These are phyloP conservation scores for Zopfia rhizophila DNA, from an alignment of 2,329 filamentous ascomycete species.

Conservation along the genomic window DNA sequence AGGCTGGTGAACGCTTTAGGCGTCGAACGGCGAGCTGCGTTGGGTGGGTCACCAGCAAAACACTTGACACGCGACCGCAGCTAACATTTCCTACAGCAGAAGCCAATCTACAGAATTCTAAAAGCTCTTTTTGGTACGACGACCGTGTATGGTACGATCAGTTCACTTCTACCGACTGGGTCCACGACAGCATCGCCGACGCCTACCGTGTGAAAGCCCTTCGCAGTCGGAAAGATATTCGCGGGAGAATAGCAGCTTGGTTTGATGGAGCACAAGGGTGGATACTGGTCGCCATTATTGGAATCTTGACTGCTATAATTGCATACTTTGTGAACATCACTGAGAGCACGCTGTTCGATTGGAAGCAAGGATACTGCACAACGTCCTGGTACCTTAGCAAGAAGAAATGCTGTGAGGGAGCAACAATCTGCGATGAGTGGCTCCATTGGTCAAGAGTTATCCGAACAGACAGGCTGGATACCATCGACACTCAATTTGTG, in stretches of 20 bases:
- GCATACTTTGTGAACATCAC: slow-evolving; percentile 91
- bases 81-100: slow-evolving; percentile 22
- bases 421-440: slow-evolving; percentile 68
- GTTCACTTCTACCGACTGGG: slow-evolving; percentile 97
- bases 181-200: slow-evolving; percentile 96
- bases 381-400: slow-evolving; percentile 76
- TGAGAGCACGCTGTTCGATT: slow-evolving; percentile 86
- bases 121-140: slow-evolving; percentile 74
- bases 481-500: slow-evolving; percentile 76
- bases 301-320: slow-evolving; percentile 82
- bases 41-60: slow-evolving; percentile 24
- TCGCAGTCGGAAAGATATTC: slow-evolving; percentile 82
- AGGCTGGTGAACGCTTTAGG: slow-evolving; percentile 69
- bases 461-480: slow-evolving; percentile 59
- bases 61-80: neutral
- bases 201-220: slow-evolving; percentile 88
- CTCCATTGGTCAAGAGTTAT: slow-evolving; percentile 71
- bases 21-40: slow-evolving; percentile 61
- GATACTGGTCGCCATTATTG: slow-evolving; percentile 91
- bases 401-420: slow-evolving; percentile 70
- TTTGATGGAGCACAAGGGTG: slow-evolving; percentile 93
- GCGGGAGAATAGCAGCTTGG: slow-evolving; percentile 78
- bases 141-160: slow-evolving; percentile 99
- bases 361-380: slow-evolving; percentile 88
- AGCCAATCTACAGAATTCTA: slow-evolving; percentile 71